Conservation (phyloP, 83 land plant species). For the Thuja plicata region DNA sequence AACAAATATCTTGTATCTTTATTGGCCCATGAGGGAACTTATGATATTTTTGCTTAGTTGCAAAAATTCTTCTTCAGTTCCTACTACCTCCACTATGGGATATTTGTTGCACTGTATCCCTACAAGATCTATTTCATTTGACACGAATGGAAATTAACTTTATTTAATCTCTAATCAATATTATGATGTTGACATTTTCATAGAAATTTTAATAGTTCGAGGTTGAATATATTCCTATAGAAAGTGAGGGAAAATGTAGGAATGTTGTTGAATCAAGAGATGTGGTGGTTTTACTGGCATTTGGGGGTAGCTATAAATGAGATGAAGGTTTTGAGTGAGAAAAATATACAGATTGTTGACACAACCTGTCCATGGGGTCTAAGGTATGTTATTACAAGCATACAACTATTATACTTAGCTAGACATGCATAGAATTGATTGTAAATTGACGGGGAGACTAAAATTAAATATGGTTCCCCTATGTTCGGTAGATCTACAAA, state of each 20-base stretch:
- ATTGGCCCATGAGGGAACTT: background rate
- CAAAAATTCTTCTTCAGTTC: background rate
- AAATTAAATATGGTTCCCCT: background rate
- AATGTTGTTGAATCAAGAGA: too few relatives aligned
- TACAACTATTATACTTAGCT: background rate
- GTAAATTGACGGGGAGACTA: too few relatives aligned
- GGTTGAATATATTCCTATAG: too few relatives aligned
- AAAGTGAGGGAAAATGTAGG: too few relatives aligned
- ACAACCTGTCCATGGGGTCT: slow-evolving; percentile 97
- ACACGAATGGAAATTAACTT: background rate
- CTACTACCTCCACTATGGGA: background rate
- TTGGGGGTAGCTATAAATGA: too few relatives aligned
- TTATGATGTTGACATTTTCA: background rate
- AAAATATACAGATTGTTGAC: too few relatives aligned
- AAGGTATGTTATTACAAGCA: slow-evolving; percentile 52
- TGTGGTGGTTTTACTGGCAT: too few relatives aligned
- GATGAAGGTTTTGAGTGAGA: too few relatives aligned
- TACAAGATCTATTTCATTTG: background rate
- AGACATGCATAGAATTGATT: background rate
- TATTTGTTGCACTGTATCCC: background rate
- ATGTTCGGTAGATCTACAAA: background rate
- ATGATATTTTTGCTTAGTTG: background rate
- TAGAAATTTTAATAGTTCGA: slow-evolving; percentile 84
- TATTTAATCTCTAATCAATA: background rate
- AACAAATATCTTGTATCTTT: background rate